Conservation (phyloP, 1,139 yeast species). For the Blastobotrys malaysiensis region DNA sequence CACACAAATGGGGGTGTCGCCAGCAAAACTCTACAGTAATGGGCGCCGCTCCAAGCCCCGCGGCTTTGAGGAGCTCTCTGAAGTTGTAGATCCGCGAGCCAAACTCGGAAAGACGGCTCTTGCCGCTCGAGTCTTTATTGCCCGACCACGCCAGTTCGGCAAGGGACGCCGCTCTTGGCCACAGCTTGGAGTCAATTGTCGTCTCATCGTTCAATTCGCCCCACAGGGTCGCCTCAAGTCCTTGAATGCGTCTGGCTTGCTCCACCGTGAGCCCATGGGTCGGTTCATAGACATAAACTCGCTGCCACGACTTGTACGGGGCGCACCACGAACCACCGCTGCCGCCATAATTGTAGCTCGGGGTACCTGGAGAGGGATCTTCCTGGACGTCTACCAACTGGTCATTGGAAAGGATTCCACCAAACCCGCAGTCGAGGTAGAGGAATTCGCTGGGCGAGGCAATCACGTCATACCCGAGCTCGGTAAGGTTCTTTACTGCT, state of each 20-base stretch:
- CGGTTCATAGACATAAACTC: constrained; percentile 41
- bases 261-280: constrained; percentile 34
- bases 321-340: constrained; percentile 47
- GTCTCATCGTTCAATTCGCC: constrained; percentile 41
- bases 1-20: constrained; percentile 41
- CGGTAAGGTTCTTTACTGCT: constrained; percentile 34
- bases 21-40: constrained; percentile 41
- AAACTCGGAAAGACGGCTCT: constrained; percentile 33
- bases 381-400: constrained; percentile 31
- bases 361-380: constrained; percentile 25
- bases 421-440: constrained; percentile 46
- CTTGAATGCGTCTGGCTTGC: constrained; percentile 37
- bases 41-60: constrained; percentile 39
- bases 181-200: constrained; percentile 37
- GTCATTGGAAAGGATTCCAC: constrained; percentile 42
- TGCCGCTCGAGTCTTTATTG: constrained; percentile 34
- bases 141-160: constrained; percentile 48
- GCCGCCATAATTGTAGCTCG: constrained; percentile 34
- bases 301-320: constrained; percentile 47
- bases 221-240: constrained; percentile 46
- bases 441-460: constrained; percentile 38
- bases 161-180: constrained; percentile 47
- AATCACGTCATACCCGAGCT: constrained; percentile 42
- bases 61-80: constrained; percentile 40
- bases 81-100: constrained; percentile 41